Evolutionary conservation across 148 eudicot genomes (phyloP).

Genomic region (Chenopodium suecicum): DNA sequence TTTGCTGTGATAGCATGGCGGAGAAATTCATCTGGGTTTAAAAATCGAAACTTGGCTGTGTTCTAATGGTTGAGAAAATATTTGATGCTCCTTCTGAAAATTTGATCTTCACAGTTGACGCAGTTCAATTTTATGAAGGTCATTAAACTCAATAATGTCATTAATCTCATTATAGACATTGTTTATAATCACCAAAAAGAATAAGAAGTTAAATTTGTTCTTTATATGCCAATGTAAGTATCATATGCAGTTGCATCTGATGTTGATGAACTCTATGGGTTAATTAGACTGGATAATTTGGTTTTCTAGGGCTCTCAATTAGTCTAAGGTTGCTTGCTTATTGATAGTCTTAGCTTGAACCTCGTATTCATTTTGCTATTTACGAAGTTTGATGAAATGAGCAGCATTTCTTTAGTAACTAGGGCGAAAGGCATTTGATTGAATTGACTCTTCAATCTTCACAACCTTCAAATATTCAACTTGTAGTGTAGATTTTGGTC

Average conservation of each 20-base stretch:
- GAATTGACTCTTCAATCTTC: not conserved
- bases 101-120: not conserved
- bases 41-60: not conserved
- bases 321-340: not conserved
- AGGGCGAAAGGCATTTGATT: not conserved
- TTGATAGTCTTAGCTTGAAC: not conserved
- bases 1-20: not conserved
- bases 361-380: not conserved
- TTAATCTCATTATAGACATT: too few relatives aligned
- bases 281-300: not conserved
- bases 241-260: not conserved
- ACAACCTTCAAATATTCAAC: not conserved
- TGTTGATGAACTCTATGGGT: not conserved
- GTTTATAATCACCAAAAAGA: not conserved
- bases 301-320: not conserved
- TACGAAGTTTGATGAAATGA: not conserved
- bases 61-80: not conserved
- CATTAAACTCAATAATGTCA: too few relatives aligned
- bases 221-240: not conserved
- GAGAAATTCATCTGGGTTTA: not conserved
- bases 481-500: too few relatives aligned
- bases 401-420: not conserved
- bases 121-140: not conserved
- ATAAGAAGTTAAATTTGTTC: not conserved
- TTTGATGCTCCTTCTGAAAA: slow-evolving; percentile 6